These are phyloP conservation scores for Fusarium setosum DNA, from an alignment of 2,329 filamentous ascomycete species.

Conservation along the genomic window DNA sequence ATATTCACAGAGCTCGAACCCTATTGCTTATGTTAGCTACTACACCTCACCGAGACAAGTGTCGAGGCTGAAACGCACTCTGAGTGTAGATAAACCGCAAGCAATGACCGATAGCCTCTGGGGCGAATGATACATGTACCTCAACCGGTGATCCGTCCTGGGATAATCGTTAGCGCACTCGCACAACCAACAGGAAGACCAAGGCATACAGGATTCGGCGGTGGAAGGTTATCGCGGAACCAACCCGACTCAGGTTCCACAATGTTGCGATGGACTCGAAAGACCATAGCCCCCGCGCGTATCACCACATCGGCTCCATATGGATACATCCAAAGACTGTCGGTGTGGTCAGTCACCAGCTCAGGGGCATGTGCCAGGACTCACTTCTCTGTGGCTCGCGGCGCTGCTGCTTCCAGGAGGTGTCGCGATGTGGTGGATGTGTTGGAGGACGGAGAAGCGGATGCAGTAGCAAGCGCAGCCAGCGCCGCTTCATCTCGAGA, in stretches of 20 bases:
- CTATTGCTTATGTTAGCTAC: slow-evolving; percentile 31
- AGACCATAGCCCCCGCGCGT: slow-evolving; percentile 34
- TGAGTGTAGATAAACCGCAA: slow-evolving; percentile 51
- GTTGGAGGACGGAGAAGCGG: slow-evolving; percentile 36
- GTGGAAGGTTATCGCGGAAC: slow-evolving; percentile 48
- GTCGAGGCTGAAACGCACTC: slow-evolving; percentile 38
- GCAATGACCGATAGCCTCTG: slow-evolving; percentile 44
- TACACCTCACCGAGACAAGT: too few relatives aligned
- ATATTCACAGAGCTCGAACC: slow-evolving; percentile 44
- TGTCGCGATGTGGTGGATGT: slow-evolving; percentile 36
- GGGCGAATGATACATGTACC: slow-evolving; percentile 39
- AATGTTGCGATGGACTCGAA: slow-evolving; percentile 50
- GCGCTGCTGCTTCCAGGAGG: slow-evolving; percentile 41
- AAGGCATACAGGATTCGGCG: slow-evolving; percentile 40
- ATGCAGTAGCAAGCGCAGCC: slow-evolving; percentile 9
- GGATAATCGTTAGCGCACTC: slow-evolving; percentile 3
- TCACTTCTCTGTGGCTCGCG: slow-evolving; percentile 43
- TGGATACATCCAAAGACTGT: slow-evolving; percentile 47
- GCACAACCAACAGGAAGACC: not conserved
- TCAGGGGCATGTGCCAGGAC: not conserved
- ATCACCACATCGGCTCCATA: slow-evolving; percentile 49
- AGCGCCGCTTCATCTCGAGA: slow-evolving; percentile 16
- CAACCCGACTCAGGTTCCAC: slow-evolving; percentile 47
- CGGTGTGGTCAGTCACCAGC: slow-evolving; percentile 19
- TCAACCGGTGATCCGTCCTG: slow-evolving; percentile 45